A percentile compares a stretch with the other conserved stretches of the same genome.
phyloP scores from a whole-genome alignment of 768 basidiomycete species.

The Tulasnella sp. region DNA sequence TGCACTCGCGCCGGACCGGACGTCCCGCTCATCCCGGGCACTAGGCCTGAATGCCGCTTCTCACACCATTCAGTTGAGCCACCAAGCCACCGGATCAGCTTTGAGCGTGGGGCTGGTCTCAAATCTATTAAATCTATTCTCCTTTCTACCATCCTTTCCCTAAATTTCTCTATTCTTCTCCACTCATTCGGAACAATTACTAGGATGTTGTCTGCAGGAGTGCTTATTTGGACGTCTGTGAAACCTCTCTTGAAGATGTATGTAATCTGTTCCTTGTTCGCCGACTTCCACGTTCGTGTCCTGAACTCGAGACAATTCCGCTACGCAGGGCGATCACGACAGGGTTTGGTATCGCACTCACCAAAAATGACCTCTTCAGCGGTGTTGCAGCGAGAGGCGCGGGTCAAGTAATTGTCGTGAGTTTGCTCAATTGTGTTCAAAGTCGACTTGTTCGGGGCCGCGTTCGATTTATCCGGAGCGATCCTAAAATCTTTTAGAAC shows the following conservation, averaged over 20 bases:
- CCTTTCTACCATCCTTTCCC: not conserved
- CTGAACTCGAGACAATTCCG: slow-evolving; percentile 7
- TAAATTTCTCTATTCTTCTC: no score
- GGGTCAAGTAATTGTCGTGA: slow-evolving; percentile 49
- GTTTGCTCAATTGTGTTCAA: slow-evolving; percentile 2
- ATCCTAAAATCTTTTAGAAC: slow-evolving; percentile 27
- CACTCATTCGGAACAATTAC: no score
- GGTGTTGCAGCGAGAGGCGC: slow-evolving; percentile 45
- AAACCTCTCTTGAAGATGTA: slow-evolving; percentile 51
- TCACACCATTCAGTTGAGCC: no score
- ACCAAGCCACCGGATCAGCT: no score
- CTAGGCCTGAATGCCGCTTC: no score
- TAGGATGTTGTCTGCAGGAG: slow-evolving; percentile 27
- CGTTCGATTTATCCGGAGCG: not conserved
- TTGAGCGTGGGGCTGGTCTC: no score
- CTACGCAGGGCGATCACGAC: slow-evolving; percentile 41
- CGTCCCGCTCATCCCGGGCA: no score
- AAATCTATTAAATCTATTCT: not conserved
- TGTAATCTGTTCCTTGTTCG: slow-evolving; percentile 22
- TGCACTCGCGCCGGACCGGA: no score
- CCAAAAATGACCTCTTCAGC: slow-evolving; percentile 52
- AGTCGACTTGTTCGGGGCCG: not conserved
- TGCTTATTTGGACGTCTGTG: slow-evolving; percentile 52
- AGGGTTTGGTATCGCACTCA: slow-evolving; percentile 43
- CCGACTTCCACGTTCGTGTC: slow-evolving; percentile 9